phyloP scores from a whole-genome alignment of 768 basidiomycete species.

The Omphalotus guepiniiformis region DNA sequence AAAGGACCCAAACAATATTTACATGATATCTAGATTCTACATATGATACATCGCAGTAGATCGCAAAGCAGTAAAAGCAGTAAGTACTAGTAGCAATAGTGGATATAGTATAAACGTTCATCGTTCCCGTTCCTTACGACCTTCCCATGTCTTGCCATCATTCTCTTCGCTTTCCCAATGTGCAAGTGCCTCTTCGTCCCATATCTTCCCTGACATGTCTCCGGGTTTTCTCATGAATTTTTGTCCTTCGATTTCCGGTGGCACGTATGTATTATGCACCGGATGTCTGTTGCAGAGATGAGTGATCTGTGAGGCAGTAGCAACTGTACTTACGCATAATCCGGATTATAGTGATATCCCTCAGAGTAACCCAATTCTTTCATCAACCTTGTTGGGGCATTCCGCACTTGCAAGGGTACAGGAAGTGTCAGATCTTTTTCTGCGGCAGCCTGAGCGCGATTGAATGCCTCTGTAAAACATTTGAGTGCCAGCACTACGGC shows the following conservation, averaged over 20 bases:
- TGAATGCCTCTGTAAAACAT: constrained; percentile 51
- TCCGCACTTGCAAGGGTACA: constrained; percentile 71
- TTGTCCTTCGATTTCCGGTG: constrained; percentile 39
- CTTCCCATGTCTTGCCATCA: constrained; percentile 44
- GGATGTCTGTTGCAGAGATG: constrained; percentile 45
- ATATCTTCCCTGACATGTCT: constrained; percentile 43
- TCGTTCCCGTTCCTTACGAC: constrained; percentile 20
- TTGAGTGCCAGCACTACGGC: not conserved
- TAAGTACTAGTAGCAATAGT: no score
- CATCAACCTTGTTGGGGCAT: constrained; percentile 73
- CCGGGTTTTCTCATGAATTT: constrained; percentile 40
- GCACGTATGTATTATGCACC: constrained; percentile 60
- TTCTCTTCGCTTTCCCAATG: constrained; percentile 55
- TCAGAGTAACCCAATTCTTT: constrained; percentile 64
- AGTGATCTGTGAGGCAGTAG: not conserved
- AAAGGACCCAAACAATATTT: no score
- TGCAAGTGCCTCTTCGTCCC: constrained; percentile 56
- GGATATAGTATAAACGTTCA: not conserved
- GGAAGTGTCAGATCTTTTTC: constrained; percentile 46
- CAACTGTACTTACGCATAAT: constrained; percentile 38
- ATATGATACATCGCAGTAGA: no score
- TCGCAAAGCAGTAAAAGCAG: no score
- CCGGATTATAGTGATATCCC: constrained; percentile 62
- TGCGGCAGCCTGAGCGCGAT: constrained; percentile 59
- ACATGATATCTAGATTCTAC: no score